These are phyloP conservation scores for Cystofilobasidium capitatum DNA, from an alignment of 768 basidiomycete species.

Conservation along the genomic window DNA sequence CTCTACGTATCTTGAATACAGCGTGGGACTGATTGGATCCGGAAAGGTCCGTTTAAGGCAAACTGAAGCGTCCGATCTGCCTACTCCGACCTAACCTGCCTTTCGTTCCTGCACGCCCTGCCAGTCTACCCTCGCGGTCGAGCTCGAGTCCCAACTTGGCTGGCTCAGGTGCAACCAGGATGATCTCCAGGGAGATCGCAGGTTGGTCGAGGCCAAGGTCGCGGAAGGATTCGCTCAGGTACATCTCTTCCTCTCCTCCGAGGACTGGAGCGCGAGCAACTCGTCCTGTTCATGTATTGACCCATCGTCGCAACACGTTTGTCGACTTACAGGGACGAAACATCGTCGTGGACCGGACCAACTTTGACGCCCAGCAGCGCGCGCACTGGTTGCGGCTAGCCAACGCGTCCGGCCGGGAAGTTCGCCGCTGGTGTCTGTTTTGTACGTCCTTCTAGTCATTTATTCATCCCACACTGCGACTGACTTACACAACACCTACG, in stretches of 20 bases:
- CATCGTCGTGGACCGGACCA: constrained; percentile 24
- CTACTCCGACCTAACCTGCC: neutral
- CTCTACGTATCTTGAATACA: no score
- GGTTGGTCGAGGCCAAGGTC: constrained; percentile 23
- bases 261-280: no score
- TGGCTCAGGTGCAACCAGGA: constrained; percentile 23
- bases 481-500: neutral
- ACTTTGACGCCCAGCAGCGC: constrained; percentile 23
- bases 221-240: constrained; percentile 4
- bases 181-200: constrained; percentile 20
- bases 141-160: constrained; percentile 10
- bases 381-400: constrained; percentile 17
- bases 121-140: constrained; percentile 16
- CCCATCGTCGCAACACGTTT: neutral
- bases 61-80: neutral
- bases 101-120: no score
- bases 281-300: neutral
- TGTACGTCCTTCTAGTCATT: constrained; percentile 4
- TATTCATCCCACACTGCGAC: neutral
- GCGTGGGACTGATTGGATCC: constrained; percentile 13
- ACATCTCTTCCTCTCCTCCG: neutral
- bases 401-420: neutral
- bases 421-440: constrained; percentile 11
- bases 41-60: constrained; percentile 2
- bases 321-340: constrained; percentile 5